These are phyloP conservation scores for Fusarium robinianum DNA, from an alignment of 2,329 filamentous ascomycete species.

Conservation along the genomic window DNA sequence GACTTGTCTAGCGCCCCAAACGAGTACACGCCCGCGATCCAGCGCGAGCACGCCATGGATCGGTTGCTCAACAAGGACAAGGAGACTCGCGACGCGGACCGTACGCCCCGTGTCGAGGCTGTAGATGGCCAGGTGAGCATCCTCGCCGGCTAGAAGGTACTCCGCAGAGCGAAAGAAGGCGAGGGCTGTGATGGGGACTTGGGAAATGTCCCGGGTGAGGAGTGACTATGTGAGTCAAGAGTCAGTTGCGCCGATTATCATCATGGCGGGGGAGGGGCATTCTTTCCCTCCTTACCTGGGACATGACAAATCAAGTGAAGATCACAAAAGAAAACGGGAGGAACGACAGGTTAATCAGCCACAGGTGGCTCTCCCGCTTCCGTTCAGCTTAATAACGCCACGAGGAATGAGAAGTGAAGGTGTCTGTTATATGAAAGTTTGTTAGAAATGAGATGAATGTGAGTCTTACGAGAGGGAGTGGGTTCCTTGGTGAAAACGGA, in stretches of 20 bases:
- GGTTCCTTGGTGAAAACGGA: slow-evolving; percentile 30
- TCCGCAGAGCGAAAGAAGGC: slow-evolving; percentile 50
- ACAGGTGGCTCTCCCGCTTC: too few species aligned
- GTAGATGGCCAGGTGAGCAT: slow-evolving; percentile 61
- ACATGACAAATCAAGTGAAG: slow-evolving; percentile 16
- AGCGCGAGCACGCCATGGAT: slow-evolving; percentile 72
- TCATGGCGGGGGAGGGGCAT: slow-evolving; percentile 37
- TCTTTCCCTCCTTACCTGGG: slow-evolving; percentile 15
- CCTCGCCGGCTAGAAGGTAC: slow-evolving; percentile 63
- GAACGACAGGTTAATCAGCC: neutral
- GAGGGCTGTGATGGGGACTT: slow-evolving; percentile 64
- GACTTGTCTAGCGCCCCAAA: slow-evolving; percentile 74
- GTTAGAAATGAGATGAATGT: too few species aligned
- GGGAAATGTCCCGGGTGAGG: slow-evolving; percentile 45
- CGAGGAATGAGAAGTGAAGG: slow-evolving; percentile 10
- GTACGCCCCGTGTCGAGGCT: slow-evolving; percentile 44
- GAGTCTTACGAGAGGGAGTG: too few species aligned
- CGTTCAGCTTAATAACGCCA: too few species aligned
- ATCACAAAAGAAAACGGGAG: neutral
- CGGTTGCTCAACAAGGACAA: slow-evolving; percentile 68
- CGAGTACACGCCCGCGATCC: slow-evolving; percentile 49
- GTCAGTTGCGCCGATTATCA: slow-evolving; percentile 10
- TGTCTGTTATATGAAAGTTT: too few species aligned
- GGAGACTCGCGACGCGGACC: slow-evolving; percentile 45
- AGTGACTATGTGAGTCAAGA: slow-evolving; percentile 13